These are phyloP conservation scores for Vigna radiata DNA, from an alignment of 306 rosid genomes.

Conservation along the genomic window DNA sequence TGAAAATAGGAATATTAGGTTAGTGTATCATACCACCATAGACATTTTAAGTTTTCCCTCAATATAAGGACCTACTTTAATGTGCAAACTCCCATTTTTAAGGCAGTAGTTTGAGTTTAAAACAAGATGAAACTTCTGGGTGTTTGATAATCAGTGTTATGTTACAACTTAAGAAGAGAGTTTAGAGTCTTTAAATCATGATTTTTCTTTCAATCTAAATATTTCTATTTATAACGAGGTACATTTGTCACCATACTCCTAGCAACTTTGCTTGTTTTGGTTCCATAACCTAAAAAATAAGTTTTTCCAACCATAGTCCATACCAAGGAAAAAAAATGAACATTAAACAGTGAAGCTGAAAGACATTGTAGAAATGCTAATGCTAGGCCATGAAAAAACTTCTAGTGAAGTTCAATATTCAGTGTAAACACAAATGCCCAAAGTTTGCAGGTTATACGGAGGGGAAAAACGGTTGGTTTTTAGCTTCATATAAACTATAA, in stretches of 20 bases:
- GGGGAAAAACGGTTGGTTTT: not conserved
- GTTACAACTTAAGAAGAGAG: not conserved
- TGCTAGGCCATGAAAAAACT: not conserved
- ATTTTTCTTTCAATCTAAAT: slow-evolving; percentile 10
- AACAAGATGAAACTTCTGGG: not conserved
- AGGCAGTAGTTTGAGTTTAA: not conserved
- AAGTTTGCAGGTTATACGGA: slow-evolving; percentile 9
- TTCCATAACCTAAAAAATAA: slow-evolving; percentile 6
- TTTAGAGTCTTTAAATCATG: not conserved
- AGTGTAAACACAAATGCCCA: not conserved
- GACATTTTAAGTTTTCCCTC: not conserved
- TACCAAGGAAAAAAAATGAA: not conserved
- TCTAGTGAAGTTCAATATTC: slow-evolving; percentile 26
- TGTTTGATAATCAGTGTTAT: not conserved
- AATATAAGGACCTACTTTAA: not conserved
- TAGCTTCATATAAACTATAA: slow-evolving; percentile 1
- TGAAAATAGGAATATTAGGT: slow-evolving; percentile 10
- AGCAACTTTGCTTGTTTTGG: slow-evolving; percentile 17
- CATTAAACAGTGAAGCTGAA: slow-evolving; percentile 25
- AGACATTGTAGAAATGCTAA: slow-evolving; percentile 1
- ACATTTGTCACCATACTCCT: not conserved
- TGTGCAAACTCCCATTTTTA: not conserved
- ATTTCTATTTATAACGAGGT: not conserved
- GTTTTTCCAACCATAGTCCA: slow-evolving; percentile 1
- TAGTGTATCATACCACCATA: not conserved